Evolutionary conservation across 169 alveolate genomes (phyloP).

Genomic region (Cryptosporidium muris): DNA sequence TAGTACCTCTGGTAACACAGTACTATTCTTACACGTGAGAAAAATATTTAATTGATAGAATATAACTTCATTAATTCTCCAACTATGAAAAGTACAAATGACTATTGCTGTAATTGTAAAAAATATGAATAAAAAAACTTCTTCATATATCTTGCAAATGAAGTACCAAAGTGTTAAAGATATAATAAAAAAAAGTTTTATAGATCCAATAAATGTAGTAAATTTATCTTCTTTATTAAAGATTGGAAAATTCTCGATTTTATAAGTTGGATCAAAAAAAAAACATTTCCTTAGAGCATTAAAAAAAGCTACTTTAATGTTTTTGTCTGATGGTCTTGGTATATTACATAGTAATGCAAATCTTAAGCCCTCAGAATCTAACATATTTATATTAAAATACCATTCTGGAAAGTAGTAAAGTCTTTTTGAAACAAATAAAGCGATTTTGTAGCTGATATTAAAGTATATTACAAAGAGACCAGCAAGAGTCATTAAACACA

Average conservation of each 20-base stretch:
- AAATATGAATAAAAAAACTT: conserved; percentile 7
- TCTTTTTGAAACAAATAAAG: no score
- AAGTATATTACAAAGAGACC: conserved; percentile 14
- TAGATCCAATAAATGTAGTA: not conserved
- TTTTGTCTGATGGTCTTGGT: conserved; percentile 25
- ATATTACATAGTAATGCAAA: conserved; percentile 18
- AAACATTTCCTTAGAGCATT: conserved; percentile 44
- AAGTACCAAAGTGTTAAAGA: conserved; percentile 1
- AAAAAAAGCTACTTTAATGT: conserved; percentile 2
- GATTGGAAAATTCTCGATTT: conserved; percentile 1
- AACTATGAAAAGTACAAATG: conserved; percentile 18
- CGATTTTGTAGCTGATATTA: not conserved
- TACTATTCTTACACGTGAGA: conserved; percentile 14
- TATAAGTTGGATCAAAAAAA: conserved; percentile 21
- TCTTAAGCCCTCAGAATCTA: conserved; percentile 21
- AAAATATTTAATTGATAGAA: conserved; percentile 29
- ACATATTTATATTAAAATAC: no score
- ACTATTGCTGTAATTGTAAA: conserved; percentile 34
- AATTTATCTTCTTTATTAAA: conserved; percentile 2
- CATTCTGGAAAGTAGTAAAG: no score
- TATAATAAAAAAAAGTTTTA: conserved; percentile 7
- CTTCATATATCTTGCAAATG: conserved; percentile 22
- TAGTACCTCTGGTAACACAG: conserved; percentile 37
- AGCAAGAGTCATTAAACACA: conserved; percentile 9
- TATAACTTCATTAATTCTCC: conserved; percentile 27